Conservation (phyloP, 2,329 filamentous ascomycete genomes). For the Diaporthe sp. region DNA sequence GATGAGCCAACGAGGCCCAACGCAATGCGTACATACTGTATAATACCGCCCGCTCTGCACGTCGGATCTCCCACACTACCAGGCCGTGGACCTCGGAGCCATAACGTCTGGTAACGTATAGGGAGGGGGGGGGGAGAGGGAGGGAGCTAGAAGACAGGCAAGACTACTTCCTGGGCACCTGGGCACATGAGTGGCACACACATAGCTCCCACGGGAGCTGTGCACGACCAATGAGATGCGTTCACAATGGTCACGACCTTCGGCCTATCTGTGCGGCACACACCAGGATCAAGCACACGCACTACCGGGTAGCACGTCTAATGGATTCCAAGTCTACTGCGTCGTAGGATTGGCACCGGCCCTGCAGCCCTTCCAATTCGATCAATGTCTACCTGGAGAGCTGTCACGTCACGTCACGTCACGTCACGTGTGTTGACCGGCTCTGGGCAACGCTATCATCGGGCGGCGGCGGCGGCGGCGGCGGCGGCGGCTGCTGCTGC, state of each 20-base stretch:
- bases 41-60: neutral
- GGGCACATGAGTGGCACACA: slow-evolving; percentile 2
- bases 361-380: neutral
- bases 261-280: neutral
- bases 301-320: neutral
- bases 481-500: slow-evolving; percentile 2
- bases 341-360: neutral
- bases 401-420: slow-evolving; percentile 25
- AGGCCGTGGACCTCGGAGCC: neutral
- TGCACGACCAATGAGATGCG: neutral
- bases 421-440: slow-evolving; percentile 5
- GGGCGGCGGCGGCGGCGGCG: neutral
- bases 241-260: neutral
- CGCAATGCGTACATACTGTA: neutral
- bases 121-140: neutral
- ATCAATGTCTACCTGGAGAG: neutral
- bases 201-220: neutral
- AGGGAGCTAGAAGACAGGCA: neutral
- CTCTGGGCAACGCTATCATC: neutral
- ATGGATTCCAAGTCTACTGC: neutral
- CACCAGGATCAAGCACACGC: slow-evolving; percentile 1
- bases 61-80: neutral
- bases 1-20: neutral
- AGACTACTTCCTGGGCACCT: neutral
- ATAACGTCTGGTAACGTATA: neutral